These are phyloP conservation scores for Apiotrichum akiyoshidainum DNA, from an alignment of 1,284 basidiomycete species.

Conservation along the genomic window DNA sequence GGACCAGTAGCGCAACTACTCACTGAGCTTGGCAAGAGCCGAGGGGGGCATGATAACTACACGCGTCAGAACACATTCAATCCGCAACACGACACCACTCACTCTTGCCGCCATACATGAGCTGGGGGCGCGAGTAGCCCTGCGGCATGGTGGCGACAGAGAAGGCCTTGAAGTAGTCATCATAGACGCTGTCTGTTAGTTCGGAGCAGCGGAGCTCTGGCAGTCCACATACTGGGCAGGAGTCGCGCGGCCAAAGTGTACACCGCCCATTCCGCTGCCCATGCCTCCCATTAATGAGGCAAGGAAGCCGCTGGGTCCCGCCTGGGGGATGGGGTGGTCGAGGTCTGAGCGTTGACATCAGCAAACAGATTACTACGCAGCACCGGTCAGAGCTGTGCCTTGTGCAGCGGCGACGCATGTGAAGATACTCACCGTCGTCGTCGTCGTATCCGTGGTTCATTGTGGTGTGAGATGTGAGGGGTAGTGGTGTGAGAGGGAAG, in stretches of 20 bases:
- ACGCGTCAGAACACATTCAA: constrained; percentile 6
- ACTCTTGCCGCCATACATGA: constrained; percentile 89
- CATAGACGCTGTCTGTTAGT: constrained; percentile 35
- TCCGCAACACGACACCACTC: constrained; percentile 49
- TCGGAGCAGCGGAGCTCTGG: background rate
- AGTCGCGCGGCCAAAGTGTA: constrained; percentile 16
- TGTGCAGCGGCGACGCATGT: background rate
- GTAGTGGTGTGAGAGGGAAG: background rate
- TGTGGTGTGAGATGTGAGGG: constrained; percentile 1
- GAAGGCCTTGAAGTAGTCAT: constrained; percentile 52
- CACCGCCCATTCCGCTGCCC: constrained; percentile 14
- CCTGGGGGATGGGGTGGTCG: constrained; percentile 19
- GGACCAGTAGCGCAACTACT: constrained; percentile 26
- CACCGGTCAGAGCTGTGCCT: background rate
- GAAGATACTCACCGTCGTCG: constrained; percentile 31
- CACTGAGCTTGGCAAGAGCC: constrained; percentile 78
- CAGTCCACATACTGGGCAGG: constrained; percentile 29
- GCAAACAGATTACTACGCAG: background rate
- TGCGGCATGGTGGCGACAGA: constrained; percentile 50
- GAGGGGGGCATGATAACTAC: constrained; percentile 96
- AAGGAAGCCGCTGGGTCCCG: constrained; percentile 30
- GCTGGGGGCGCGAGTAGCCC: constrained; percentile 46
- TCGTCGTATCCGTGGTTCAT: constrained; percentile 51
- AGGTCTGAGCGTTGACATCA: constrained; percentile 14
- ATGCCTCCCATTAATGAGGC: constrained; percentile 36